These are phyloP conservation scores for Xerocomellus dryophilus DNA, from an alignment of 768 basidiomycete species.

Conservation along the genomic window DNA sequence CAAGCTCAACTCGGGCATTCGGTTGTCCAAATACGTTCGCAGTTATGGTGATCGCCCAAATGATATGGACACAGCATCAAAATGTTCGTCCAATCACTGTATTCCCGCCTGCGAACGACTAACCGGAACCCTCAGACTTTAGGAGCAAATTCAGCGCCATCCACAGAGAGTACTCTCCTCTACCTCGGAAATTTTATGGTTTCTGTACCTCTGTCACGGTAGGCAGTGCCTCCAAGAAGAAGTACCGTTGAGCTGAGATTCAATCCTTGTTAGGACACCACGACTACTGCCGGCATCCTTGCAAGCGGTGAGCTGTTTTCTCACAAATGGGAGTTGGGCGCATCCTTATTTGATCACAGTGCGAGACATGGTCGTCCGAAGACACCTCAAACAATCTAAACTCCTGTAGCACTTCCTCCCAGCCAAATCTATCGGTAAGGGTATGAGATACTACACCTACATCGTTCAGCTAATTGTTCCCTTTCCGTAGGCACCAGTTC, in stretches of 20 bases:
- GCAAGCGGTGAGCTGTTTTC: conserved; percentile 55
- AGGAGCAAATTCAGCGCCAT: conserved; percentile 71
- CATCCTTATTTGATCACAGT: conserved; percentile 40
- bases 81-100: conserved; percentile 46
- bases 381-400: conserved; percentile 72
- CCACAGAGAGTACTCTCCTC: conserved; percentile 71
- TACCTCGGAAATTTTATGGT: conserved; percentile 72
- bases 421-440: conserved; percentile 8
- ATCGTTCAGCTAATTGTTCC: neutral
- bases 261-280: conserved; percentile 48
- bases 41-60: conserved; percentile 69
- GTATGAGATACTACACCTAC: neutral
- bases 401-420: conserved; percentile 44
- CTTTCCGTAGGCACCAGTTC: conserved; percentile 1
- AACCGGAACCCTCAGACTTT: conserved; percentile 46
- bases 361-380: conserved; percentile 78
- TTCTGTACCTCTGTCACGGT: conserved; percentile 78
- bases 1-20: conserved; percentile 64
- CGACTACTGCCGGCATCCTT: conserved; percentile 72
- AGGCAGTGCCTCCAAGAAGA: conserved; percentile 8
- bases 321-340: neutral
- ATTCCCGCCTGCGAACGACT: neutral
- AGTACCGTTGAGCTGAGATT: neutral
- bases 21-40: conserved; percentile 64
- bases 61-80: conserved; percentile 62